These are phyloP conservation scores for Grigorovia yakushimaensis DNA, from an alignment of 805 yeast species.

Conservation along the genomic window DNA sequence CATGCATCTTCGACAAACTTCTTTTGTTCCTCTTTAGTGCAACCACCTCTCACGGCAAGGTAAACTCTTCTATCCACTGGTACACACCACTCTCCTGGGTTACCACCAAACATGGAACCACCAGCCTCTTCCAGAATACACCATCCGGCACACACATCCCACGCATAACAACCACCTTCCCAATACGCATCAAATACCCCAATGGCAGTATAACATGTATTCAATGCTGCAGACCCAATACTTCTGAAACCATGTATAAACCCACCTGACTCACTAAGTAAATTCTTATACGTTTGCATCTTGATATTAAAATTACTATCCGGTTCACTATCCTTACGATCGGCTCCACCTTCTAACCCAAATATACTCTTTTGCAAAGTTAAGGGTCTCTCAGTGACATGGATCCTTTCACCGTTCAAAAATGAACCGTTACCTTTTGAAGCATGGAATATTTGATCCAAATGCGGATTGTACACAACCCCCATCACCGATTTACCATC, in stretches of 20 bases:
- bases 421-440: conserved; percentile 47
- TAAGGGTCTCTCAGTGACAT: conserved; percentile 28
- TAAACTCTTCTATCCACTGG: conserved; percentile 44
- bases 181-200: conserved; percentile 55
- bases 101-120: conserved; percentile 46
- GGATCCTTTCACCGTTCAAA: conserved; percentile 36
- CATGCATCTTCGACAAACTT: conserved; percentile 41
- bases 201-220: conserved; percentile 46
- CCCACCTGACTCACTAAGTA: conserved; percentile 42
- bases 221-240: conserved; percentile 58
- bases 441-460: conserved; percentile 43
- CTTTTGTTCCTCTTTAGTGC: conserved; percentile 33
- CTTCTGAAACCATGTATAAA: conserved; percentile 53
- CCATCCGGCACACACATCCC: conserved; percentile 70
- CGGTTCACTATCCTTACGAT: conserved; percentile 40
- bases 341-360: conserved; percentile 55
- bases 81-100: conserved; percentile 38
- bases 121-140: conserved; percentile 51
- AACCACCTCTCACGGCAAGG: conserved; percentile 46
- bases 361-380: conserved; percentile 42
- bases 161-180: conserved; percentile 62
- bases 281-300: conserved; percentile 36
- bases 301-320: conserved; percentile 44
- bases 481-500: conserved; percentile 46
- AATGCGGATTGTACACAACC: conserved; percentile 54